Base-by-base conservation (phyloP, 139 green algal genomes). In the Chlorella vulgaris region DNA sequence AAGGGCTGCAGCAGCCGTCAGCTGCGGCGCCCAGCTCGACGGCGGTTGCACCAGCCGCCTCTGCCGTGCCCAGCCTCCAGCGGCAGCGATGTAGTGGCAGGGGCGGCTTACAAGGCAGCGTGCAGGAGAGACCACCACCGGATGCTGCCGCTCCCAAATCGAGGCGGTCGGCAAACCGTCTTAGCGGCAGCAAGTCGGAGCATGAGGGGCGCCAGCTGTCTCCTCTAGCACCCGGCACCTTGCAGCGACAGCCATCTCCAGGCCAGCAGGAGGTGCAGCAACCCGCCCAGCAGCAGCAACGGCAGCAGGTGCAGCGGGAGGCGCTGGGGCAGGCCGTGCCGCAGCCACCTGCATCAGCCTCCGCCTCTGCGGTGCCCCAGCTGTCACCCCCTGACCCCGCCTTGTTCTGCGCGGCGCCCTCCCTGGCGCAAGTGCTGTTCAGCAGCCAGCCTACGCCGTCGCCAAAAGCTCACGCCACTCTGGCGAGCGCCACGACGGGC, bases 361-460 rank as follows among this genome's bases (percentile, higher is more conserved):
- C n/a, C n/a, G n/a, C n/a, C n/a, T 29, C 29, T 29, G 43, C 31
- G 7, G 29, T 80, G 74, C 53, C 36, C 3, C 8, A 74, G 22
- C 13, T 82, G 42, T 38, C 60, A 18, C 61, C 76, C 0, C 76
- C 74, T 3, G 66, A 75, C 18, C 35, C 65, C 28, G n/a, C 22
- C 22, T 43, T 82, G 62, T 31, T 82, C 3, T 28, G 35, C 18
- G 60, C 33, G 0, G 76, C 63, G 3, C 76, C 76, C 43, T 65
- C 76, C 7, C 63, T 82, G 50, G 76, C 76, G 53, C 42, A 82
- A 5, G 43, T 82, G 60, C 39, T 81, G n/a, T 70, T 47, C 33
- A 22, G 36, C 74, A 15, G 15, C n/a, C 15, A 31, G 60, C 60
- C 60, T 19, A 38, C 47, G 7, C 60, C 24, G 21, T 35, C 5